Base-by-base conservation (phyloP, 2,329 filamentous ascomycete genomes). In the Pseudogymnoascus sp. region DNA sequence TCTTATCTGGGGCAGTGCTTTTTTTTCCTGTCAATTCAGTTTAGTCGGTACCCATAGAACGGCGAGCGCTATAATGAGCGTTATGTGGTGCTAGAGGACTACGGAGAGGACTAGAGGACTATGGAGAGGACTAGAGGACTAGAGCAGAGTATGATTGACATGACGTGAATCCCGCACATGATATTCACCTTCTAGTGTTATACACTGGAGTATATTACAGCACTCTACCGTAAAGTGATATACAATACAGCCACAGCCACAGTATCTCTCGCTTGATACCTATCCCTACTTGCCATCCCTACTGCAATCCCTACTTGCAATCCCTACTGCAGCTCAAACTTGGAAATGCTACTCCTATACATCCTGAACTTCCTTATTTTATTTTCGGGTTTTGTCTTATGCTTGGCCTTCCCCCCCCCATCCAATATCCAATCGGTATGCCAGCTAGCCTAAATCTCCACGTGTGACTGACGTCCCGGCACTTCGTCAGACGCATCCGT, bases 1-100 rank as follows among this genome's bases (percentile, higher is more conserved):
- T 55, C 45, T 55, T 55, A 55, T 33, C 45, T 55, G 45, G 45
- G 45, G 45, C 45, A 55, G 45, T 33, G 45, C 45, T 55, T 55
- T 55, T 52, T 55, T 55, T 33, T 19, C 19, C 45, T 55, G 45
- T 55, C 45, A 55, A 55, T 55, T 19, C 45, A 33, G 45, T 33
- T 33, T 30, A n/a, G 39, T 41, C 9, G 45, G 25, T 30, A 30
- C n/a, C 42, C 45, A 55, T 55, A 55, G 25, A 55, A 55, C 12
- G 25, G 45, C 12, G 45, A 33, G 45, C 25, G 45, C 45, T 55
- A 55, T 33, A 55, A 55, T 28, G 42, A 49, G 42, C 14, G 23
- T 9, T 30, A 28, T 19, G 45, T 19, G 19, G 19, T 19, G 19
- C 19, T 19, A 19, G 19, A 19, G 19, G 19, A 19, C 19, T 19